phyloP scores from a whole-genome alignment of 2,329 filamentous ascomycete genomes.

The Huntiella bhutanensis region DNA sequence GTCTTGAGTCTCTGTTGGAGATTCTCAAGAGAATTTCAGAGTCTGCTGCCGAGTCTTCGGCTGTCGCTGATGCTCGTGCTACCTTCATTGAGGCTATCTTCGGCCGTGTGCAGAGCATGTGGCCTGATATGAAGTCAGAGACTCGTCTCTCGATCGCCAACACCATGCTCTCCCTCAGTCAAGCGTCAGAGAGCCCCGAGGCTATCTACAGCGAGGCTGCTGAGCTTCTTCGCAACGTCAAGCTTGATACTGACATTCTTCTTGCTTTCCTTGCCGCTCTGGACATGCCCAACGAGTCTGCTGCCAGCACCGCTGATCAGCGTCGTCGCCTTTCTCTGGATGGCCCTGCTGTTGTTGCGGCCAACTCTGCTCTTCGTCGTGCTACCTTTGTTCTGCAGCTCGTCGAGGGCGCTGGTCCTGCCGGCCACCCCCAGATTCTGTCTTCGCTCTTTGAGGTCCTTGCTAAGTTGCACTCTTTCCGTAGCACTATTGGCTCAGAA shows the following conservation, averaged over 20 bases:
- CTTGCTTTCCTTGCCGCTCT: constrained; percentile 54
- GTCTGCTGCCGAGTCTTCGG: constrained; percentile 16
- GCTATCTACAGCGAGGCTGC: constrained; percentile 33
- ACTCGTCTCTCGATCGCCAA: constrained; percentile 39
- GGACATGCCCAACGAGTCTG: constrained; percentile 51
- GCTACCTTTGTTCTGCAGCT: constrained; percentile 78
- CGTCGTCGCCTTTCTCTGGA: constrained; percentile 35
- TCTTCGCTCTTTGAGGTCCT: constrained; percentile 66
- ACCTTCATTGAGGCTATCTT: constrained; percentile 49
- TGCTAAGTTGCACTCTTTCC: constrained; percentile 72
- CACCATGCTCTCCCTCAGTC: constrained; percentile 42
- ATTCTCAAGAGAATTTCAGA: constrained; percentile 20
- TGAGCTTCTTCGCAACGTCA: constrained; percentile 52
- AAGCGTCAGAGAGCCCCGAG: constrained; percentile 21
- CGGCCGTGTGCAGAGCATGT: constrained; percentile 48
- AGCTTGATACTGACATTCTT: constrained; percentile 56
- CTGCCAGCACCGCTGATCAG: constrained; percentile 36
- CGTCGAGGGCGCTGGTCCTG: constrained; percentile 61
- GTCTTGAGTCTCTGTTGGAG: constrained; percentile 32
- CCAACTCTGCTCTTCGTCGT: constrained; percentile 42
- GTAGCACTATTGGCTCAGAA: constrained; percentile 63
- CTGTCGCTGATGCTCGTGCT: constrained; percentile 21
- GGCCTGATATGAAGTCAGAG: constrained; percentile 50
- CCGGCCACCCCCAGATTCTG: constrained; percentile 56
- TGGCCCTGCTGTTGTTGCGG: constrained; percentile 4